phyloP scores from a whole-genome alignment of 2,329 filamentous ascomycete species.

The Achaetomium macrosporum region DNA sequence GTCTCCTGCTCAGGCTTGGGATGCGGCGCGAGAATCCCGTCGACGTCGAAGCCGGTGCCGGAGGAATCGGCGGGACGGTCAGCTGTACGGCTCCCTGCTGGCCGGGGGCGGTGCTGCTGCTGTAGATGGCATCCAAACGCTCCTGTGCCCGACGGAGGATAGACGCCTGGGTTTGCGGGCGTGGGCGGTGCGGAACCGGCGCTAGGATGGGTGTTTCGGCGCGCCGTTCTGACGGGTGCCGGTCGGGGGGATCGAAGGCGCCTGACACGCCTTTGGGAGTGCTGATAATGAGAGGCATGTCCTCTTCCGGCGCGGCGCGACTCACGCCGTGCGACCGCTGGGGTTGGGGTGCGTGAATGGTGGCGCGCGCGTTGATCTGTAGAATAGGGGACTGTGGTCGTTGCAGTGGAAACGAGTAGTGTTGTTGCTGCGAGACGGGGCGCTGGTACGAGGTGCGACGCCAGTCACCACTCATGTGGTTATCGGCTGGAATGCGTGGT shows the following conservation, averaged over 20 bases:
- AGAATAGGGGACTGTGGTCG: slow-evolving; percentile 5
- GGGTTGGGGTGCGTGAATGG: slow-evolving; percentile 16
- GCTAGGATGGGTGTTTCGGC: slow-evolving; percentile 45
- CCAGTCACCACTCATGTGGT: slow-evolving; percentile 24
- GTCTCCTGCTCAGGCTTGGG: slow-evolving; percentile 40
- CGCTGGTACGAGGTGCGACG: slow-evolving; percentile 20
- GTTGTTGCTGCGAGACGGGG: slow-evolving; percentile 21
- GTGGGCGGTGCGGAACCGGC: slow-evolving; percentile 48
- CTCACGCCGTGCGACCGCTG: slow-evolving; percentile 24
- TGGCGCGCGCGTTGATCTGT: slow-evolving; percentile 10
- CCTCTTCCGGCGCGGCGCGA: slow-evolving; percentile 31
- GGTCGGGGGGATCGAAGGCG: slow-evolving; percentile 43
- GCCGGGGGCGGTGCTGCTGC: slow-evolving; percentile 20
- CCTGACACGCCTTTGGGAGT: slow-evolving; percentile 51
- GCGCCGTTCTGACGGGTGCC: slow-evolving; percentile 29
- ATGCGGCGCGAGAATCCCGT: slow-evolving; percentile 33
- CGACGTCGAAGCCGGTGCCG: slow-evolving; percentile 30
- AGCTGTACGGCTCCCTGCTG: background rate
- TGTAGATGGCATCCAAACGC: slow-evolving; percentile 52
- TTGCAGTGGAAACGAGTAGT: slow-evolving; percentile 16
- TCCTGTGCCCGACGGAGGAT: slow-evolving; percentile 41
- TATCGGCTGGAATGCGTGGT: slow-evolving; percentile 37
- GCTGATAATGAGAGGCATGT: slow-evolving; percentile 56
- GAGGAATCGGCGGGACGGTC: slow-evolving; percentile 9
- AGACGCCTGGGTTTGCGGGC: slow-evolving; percentile 31